Base-by-base conservation (phyloP, 2,329 filamentous ascomycete species). In the Penicillium janthinellum region DNA sequence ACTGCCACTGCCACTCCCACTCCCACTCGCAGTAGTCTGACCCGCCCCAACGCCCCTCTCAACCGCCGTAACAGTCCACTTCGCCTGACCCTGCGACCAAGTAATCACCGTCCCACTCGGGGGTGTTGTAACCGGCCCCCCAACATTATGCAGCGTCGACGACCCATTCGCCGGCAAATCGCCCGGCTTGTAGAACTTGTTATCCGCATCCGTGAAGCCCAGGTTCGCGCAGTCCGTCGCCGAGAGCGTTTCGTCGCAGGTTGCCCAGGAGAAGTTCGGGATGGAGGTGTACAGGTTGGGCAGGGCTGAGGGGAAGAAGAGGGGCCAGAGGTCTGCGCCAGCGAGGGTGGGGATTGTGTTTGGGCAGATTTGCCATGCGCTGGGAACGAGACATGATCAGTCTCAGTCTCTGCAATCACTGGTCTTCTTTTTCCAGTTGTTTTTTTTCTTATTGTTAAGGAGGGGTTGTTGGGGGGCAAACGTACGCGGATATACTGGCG, bases 21-120 rank as follows among this genome's bases (percentile, higher is more conserved):
- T 22, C 5, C 49, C 49, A 51, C 34, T 15, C 3, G 3, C 42
- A 41, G 12, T 7, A 20, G 22, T 47, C 22, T 15, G 12, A 31
- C 61, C 63, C 4, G 54, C 57, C 47, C 69, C 68, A 47, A 63
- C 64, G 54, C 66, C 66, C 2, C 22, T n/a, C 49, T 70, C 63
- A 54, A 65, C 66, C 45, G 75, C 77, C 0, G 73, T 73, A 47
- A 78, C 75, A 1, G 74, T 77, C 54, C 72, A 78, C 6, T 71
- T 67, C 45, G 54, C 63, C 42, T 57, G 73, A 56, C 51, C 56
- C 67, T 77, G 73, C 0, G 72, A 73, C 66, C 76, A 78, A 6
- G 69, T 70, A 35, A 78, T 70, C 0, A 76, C 70, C 0, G 67
- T 69, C 14, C 76, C 75, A 20, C 68, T 72, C 0, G 75, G 73